Evolutionary conservation across 148 eudicot species (phyloP).

Genomic region (Rhododendron simsii): DNA sequence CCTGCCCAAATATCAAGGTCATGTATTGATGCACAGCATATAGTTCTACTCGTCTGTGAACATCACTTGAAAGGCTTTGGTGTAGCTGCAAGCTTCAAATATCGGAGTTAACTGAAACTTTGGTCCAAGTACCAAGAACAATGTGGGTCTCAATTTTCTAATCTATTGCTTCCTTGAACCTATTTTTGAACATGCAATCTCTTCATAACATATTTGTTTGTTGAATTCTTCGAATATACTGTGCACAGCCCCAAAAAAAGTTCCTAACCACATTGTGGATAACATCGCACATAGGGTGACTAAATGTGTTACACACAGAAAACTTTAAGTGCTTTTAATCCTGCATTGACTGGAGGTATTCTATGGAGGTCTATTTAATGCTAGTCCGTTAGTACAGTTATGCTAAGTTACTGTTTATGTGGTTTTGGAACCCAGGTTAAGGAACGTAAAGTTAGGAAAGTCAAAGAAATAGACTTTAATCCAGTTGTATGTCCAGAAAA

Average conservation of each 20-base stretch:
- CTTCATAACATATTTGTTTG: background rate
- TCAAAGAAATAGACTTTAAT: slow-evolving; percentile 30
- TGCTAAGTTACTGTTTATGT: slow-evolving; percentile 5
- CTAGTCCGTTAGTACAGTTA: background rate
- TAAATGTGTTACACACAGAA: background rate
- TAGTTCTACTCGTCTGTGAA: background rate
- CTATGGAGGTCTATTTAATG: background rate
- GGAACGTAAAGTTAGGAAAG: slow-evolving; percentile 36
- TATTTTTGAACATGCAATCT: background rate
- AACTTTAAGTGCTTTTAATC: background rate
- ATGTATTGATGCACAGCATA: background rate
- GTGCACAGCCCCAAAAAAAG: background rate
- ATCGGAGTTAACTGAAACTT: background rate
- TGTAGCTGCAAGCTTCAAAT: background rate
- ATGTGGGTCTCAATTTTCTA: background rate
- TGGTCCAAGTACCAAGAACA: background rate
- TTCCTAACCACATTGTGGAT: background rate
- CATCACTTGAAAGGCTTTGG: background rate
- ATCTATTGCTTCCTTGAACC: slow-evolving; percentile 6
- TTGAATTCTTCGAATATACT: background rate
- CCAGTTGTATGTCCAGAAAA: slow-evolving; percentile 34
- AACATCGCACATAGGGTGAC: background rate
- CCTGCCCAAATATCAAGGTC: background rate
- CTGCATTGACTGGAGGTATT: background rate
- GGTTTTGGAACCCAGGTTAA: slow-evolving; percentile 31